Percentiles rank a stretch among this genome's conserved stretches.
These are phyloP conservation scores for Thymus mandschuricus DNA, from an alignment of 257 asterid genomes.

Conservation along the genomic window DNA sequence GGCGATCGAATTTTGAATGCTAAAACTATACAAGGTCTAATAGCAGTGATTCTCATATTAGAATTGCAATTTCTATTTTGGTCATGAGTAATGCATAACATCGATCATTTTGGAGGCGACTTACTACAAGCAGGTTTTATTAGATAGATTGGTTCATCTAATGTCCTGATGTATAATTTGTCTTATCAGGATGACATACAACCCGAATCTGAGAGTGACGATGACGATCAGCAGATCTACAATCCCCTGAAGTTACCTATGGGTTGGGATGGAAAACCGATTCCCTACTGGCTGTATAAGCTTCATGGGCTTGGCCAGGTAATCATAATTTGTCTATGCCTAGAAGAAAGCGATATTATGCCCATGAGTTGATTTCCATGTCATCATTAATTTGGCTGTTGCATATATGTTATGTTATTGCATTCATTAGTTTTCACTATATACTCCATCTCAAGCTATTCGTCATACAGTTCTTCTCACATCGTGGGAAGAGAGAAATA, in stretches of 20 bases:
- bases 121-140: conserved; percentile 9
- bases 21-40: neutral
- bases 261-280: conserved; percentile 99
- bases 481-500: neutral
- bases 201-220: conserved; percentile 95
- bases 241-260: conserved; percentile 96
- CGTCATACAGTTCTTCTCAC: neutral
- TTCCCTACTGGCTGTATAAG: conserved; percentile 98
- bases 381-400: neutral
- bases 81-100: conserved; percentile 6
- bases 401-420: neutral
- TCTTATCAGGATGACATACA: conserved; percentile 78
- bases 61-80: conserved; percentile 26
- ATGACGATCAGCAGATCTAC: conserved; percentile 96
- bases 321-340: conserved; percentile 22
- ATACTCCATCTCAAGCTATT: neutral
- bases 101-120: neutral
- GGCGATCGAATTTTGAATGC: neutral
- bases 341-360: neutral
- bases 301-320: conserved; percentile 99
- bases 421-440: neutral
- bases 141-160: neutral
- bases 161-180: neutral
- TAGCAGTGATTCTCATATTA: neutral
- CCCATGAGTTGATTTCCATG: neutral